phyloP scores from a whole-genome alignment of 116 monocot species.

The Iris pallida region DNA sequence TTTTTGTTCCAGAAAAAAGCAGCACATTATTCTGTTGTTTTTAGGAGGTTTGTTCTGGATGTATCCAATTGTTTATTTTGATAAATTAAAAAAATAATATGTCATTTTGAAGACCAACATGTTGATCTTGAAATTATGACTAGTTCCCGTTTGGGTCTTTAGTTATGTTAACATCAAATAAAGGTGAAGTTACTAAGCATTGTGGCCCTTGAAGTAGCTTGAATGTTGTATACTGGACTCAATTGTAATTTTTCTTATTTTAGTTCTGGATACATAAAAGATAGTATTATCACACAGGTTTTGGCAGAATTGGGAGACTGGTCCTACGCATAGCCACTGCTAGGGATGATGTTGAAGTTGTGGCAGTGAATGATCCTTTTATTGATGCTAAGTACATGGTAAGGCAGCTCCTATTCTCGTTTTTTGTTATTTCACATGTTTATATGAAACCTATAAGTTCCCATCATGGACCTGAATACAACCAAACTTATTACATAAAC shows the following conservation, averaged over 20 bases:
- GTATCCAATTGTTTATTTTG: no score
- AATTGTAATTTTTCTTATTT: not conserved
- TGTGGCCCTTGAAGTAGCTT: not conserved
- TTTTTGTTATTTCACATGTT: no score
- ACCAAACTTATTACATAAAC: no score
- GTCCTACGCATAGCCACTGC: slow-evolving; percentile 73
- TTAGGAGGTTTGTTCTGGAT: no score
- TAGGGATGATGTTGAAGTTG: slow-evolving; percentile 92
- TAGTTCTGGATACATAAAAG: not conserved
- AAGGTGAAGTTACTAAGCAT: not conserved
- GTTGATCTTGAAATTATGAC: not conserved
- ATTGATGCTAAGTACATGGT: slow-evolving; percentile 99
- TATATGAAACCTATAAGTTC: no score
- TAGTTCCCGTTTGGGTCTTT: not conserved
- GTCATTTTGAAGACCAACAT: no score
- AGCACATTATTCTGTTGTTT: no score
- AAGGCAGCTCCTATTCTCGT: not conserved
- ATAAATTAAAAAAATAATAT: no score
- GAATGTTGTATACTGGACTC: not conserved
- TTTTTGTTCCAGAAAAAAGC: no score
- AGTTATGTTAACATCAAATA: not conserved
- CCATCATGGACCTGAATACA: no score
- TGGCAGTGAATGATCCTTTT: slow-evolving; percentile 95
- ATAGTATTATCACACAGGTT: slow-evolving; percentile 40
- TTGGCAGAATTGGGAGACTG: slow-evolving; percentile 96